Percentiles rank a stretch among this genome's conserved stretches.
Conservation (phyloP, 1,284 basidiomycete species). For the Sanghuangporus weigelae region DNA sequence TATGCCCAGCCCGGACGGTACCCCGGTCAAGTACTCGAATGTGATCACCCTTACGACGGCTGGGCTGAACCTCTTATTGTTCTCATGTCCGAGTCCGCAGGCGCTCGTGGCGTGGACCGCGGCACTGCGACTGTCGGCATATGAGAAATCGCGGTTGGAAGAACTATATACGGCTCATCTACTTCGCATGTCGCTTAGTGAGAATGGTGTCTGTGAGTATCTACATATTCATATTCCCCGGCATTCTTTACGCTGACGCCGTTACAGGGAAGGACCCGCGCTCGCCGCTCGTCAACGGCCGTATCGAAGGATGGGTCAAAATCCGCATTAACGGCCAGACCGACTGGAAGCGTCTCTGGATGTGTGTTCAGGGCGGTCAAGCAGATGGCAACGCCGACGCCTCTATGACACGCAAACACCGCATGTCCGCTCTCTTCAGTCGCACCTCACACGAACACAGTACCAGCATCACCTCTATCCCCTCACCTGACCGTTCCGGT, state of each 20-base stretch:
- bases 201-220: conserved; percentile 35
- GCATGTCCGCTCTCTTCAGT: conserved; percentile 66
- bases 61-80: conserved; percentile 85
- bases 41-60: conserved; percentile 94
- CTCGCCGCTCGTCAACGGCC: conserved; percentile 64
- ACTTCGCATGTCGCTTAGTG: conserved; percentile 65
- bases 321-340: conserved; percentile 91
- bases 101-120: conserved; percentile 87
- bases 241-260: conserved; percentile 5
- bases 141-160: conserved; percentile 94
- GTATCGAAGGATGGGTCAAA: conserved; percentile 90
- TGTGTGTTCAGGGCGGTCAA: conserved; percentile 58
- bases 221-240: conserved; percentile 2
- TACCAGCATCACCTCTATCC: conserved; percentile 20
- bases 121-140: conserved; percentile 85
- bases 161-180: conserved; percentile 98
- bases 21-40: conserved; percentile 59
- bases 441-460: conserved; percentile 32
- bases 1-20: conserved; percentile 42
- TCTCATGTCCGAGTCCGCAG: conserved; percentile 73
- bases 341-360: conserved; percentile 94
- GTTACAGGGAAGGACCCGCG: conserved; percentile 58
- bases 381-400: conserved; percentile 19
- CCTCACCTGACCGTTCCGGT: background rate
- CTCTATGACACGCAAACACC: conserved; percentile 39